Percentiles rank a stretch among this genome's conserved stretches.
phyloP scores from a whole-genome alignment of 805 yeast species.

The Deakozyma indianensis region DNA sequence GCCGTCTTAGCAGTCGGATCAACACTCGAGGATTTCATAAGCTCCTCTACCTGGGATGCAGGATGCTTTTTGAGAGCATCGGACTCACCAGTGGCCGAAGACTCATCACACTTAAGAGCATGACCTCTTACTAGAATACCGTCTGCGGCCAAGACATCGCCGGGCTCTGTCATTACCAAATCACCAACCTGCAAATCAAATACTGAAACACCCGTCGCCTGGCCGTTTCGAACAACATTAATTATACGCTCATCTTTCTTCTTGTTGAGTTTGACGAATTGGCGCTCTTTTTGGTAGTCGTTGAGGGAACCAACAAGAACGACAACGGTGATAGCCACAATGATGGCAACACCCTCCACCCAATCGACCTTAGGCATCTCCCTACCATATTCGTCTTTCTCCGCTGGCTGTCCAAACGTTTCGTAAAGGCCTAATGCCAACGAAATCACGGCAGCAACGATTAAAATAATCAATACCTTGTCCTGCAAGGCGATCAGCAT shows the following conservation, averaged over 20 bases:
- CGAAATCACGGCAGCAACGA: conserved; percentile 79
- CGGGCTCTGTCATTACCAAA: conserved; percentile 68
- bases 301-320: conserved; percentile 90
- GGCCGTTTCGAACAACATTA: conserved; percentile 61
- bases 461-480: conserved; percentile 69
- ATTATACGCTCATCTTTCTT: conserved; percentile 77
- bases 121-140: conserved; percentile 55
- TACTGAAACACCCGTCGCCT: conserved; percentile 52
- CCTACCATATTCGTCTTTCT: conserved; percentile 65
- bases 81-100: conserved; percentile 89
- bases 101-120: conserved; percentile 77
- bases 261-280: conserved; percentile 74
- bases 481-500: conserved; percentile 82
- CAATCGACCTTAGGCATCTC: conserved; percentile 79
- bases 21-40: conserved; percentile 12
- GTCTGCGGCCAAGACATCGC: conserved; percentile 89
- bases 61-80: conserved; percentile 61
- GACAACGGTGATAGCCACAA: conserved; percentile 80
- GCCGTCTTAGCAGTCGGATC: conserved; percentile 25
- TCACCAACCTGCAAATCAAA: conserved; percentile 80
- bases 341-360: conserved; percentile 98
- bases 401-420: conserved; percentile 71
- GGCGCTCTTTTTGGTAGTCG: conserved; percentile 92
- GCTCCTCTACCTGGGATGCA: conserved; percentile 25
- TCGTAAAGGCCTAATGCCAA: conserved; percentile 85